These are phyloP conservation scores for Hymenoscyphus fraxineus DNA, from an alignment of 2,329 filamentous ascomycete species.

Conservation along the genomic window DNA sequence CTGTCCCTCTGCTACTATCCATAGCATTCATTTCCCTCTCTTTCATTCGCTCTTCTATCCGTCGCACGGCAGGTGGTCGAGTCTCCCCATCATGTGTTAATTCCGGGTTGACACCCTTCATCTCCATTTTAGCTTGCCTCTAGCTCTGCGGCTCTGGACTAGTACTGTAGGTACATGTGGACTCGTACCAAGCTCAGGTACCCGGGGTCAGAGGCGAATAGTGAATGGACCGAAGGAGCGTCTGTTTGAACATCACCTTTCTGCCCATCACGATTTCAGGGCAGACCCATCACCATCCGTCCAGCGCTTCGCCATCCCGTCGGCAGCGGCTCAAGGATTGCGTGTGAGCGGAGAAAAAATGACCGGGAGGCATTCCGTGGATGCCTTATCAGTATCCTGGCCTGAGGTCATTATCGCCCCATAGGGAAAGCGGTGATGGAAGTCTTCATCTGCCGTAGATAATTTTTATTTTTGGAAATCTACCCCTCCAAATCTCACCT, in stretches of 20 bases:
- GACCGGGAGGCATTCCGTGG: neutral
- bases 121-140: neutral
- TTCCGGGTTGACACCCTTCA: neutral
- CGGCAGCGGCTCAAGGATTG: neutral
- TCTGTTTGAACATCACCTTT: neutral
- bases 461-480: neutral
- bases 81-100: neutral
- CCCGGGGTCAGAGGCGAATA: neutral
- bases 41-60: neutral
- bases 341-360: neutral
- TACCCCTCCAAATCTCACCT: neutral
- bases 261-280: neutral
- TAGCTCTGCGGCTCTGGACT: neutral
- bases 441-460: neutral
- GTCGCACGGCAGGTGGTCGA: neutral
- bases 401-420: neutral
- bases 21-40: neutral
- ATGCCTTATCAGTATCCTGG: neutral
- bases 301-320: neutral
- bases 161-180: neutral
- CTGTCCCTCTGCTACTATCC: neutral
- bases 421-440: neutral
- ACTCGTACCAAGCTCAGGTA: neutral
- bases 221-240: neutral
- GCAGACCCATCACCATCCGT: neutral